A percentile compares a stretch with the other conserved stretches of the same genome.
Conservation (phyloP, 139 green algal species). For the Tetradesmus lagerheimii region DNA sequence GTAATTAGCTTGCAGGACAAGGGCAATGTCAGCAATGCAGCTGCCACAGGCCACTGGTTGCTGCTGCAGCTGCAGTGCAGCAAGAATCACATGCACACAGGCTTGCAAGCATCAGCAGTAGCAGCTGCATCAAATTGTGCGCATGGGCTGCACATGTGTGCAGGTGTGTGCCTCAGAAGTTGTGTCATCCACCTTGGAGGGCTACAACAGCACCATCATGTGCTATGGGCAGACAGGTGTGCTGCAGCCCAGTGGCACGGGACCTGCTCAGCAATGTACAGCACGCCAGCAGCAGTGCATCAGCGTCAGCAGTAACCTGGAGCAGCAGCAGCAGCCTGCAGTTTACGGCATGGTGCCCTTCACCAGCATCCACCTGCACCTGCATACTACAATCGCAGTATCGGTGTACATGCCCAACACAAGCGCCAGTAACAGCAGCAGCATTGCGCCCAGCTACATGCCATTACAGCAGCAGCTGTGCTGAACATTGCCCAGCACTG, state of each 20-base stretch:
- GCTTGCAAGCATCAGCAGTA: background rate
- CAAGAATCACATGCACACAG: too few relatives aligned
- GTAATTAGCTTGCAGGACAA: too few relatives aligned
- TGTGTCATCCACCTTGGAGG: slow-evolving; percentile 71
- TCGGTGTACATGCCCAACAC: too few relatives aligned
- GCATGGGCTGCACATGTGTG: background rate
- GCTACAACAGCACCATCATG: slow-evolving; percentile 87
- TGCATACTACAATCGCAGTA: too few relatives aligned
- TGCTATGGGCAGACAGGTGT: slow-evolving; percentile 81
- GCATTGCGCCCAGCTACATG: background rate
- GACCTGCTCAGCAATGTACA: background rate
- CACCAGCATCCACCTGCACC: too few relatives aligned
- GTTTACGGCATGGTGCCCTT: background rate
- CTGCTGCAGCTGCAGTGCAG: background rate
- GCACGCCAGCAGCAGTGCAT: background rate
- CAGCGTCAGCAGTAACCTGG: background rate
- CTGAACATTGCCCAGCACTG: background rate
- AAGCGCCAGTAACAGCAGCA: background rate
- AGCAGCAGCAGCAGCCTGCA: background rate
- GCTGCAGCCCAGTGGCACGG: background rate
- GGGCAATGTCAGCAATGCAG: background rate
- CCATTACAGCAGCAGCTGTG: background rate
- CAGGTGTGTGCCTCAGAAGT: slow-evolving; percentile 67
- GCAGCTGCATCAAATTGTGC: background rate
- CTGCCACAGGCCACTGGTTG: background rate